These are phyloP conservation scores for Galeopsis tetrahit DNA, from an alignment of 257 asterid species.

Conservation along the genomic window DNA sequence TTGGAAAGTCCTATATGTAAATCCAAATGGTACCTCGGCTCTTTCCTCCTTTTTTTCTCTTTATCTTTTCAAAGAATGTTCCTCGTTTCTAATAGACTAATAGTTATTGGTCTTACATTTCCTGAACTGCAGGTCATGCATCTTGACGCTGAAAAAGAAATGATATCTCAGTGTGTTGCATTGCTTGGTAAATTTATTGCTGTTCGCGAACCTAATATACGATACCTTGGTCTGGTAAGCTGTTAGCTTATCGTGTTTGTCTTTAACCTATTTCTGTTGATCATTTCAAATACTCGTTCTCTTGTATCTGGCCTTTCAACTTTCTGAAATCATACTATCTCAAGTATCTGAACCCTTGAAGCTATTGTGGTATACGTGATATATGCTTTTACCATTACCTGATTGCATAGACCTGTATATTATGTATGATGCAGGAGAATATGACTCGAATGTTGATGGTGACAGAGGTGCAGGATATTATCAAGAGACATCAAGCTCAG, in stretches of 20 bases:
- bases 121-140: conserved; percentile 73
- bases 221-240: conserved; percentile 91
- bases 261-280: neutral
- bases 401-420: conserved; percentile 20
- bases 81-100: neutral
- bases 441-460: conserved; percentile 99
- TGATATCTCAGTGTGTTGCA: conserved; percentile 96
- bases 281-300: neutral
- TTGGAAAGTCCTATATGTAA: conserved; percentile 20
- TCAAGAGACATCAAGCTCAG: conserved; percentile 97
- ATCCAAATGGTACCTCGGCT: neutral
- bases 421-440: conserved; percentile 74
- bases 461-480: conserved; percentile 91
- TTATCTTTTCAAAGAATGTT: neutral
- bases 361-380: neutral
- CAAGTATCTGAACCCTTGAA: conserved; percentile 14
- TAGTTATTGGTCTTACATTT: conserved; percentile 8
- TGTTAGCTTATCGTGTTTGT: conserved; percentile 28
- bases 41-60: neutral
- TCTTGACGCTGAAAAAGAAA: conserved; percentile 91
- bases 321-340: conserved; percentile 16
- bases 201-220: conserved; percentile 90
- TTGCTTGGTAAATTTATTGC: conserved; percentile 91
- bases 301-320: conserved; percentile 21
- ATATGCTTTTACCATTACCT: conserved; percentile 9